Conservation (phyloP, 495 filamentous ascomycete genomes). For the Aspergillus sparsus region DNA sequence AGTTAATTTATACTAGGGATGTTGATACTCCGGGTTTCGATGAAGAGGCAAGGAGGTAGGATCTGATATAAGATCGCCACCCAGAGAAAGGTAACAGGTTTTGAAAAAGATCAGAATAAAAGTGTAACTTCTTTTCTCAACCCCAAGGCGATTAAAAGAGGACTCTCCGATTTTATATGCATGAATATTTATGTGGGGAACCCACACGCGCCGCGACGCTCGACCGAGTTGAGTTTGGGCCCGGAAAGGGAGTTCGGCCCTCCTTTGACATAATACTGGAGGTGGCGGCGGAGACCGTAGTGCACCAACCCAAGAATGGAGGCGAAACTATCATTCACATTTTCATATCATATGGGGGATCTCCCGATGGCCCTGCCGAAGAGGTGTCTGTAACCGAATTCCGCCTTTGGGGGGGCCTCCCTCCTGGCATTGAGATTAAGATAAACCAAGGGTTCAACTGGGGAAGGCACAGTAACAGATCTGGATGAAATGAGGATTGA, state of each 20-base stretch:
- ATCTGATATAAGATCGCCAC: slow-evolving; percentile 8
- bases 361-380: slow-evolving; percentile 33
- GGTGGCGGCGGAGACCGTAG: slow-evolving; percentile 20
- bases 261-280: slow-evolving; percentile 19
- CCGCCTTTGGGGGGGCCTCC: slow-evolving; percentile 22
- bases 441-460: neutral
- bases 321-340: slow-evolving; percentile 8
- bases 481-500: no score
- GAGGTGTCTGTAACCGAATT: slow-evolving; percentile 28
- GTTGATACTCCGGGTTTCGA: neutral
- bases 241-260: slow-evolving; percentile 30
- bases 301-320: slow-evolving; percentile 7
- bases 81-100: neutral
- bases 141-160: neutral
- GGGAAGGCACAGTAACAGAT: no score
- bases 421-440: neutral
- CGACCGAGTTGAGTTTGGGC: slow-evolving; percentile 22
- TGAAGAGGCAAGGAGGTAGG: neutral
- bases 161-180: slow-evolving; percentile 16
- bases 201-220: slow-evolving; percentile 9
- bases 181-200: slow-evolving; percentile 14
- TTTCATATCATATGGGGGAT: slow-evolving; percentile 23
- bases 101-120: neutral
- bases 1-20: neutral
- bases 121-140: slow-evolving; percentile 1